phyloP scores from a whole-genome alignment of 2,329 filamentous ascomycete genomes.

The Lecanoromycetidae sp. region DNA sequence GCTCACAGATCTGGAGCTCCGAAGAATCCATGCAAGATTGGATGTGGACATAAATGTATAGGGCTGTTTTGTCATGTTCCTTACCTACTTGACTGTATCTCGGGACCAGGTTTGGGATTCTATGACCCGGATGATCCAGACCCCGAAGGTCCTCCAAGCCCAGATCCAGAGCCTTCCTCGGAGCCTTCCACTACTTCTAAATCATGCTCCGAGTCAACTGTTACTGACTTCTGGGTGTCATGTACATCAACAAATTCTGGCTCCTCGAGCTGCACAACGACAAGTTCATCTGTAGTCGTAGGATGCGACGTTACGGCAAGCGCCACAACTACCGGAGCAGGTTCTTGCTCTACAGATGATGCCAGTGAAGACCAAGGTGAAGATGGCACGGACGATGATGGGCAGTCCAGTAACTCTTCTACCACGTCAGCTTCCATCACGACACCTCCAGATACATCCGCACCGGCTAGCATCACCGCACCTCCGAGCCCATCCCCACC shows the following conservation, averaged over 20 bases:
- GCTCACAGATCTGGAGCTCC: no score
- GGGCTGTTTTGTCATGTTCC: no score
- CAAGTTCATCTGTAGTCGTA: conserved; percentile 1
- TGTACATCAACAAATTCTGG: neutral
- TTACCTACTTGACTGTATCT: no score
- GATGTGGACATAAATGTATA: no score
- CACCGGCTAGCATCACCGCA: neutral
- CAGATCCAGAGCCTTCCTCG: neutral
- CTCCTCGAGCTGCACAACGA: conserved; percentile 5
- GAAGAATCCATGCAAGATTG: no score
- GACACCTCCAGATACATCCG: no score
- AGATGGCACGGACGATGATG: neutral
- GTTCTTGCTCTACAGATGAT: neutral
- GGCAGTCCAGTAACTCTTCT: neutral
- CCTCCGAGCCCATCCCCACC: neutral
- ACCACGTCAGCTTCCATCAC: no score
- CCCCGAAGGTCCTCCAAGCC: neutral
- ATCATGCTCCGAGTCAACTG: neutral
- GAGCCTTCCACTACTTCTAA: neutral
- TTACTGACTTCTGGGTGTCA: conserved; percentile 1
- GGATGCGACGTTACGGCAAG: neutral
- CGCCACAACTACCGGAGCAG: neutral
- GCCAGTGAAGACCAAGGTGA: neutral
- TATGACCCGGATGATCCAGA: neutral
- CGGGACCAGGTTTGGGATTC: no score